A percentile compares a stretch with the other conserved stretches of the same genome.
Evolutionary conservation across 495 filamentous ascomycete genomes (phyloP).

Genomic region (Sordaria brevicollis): DNA sequence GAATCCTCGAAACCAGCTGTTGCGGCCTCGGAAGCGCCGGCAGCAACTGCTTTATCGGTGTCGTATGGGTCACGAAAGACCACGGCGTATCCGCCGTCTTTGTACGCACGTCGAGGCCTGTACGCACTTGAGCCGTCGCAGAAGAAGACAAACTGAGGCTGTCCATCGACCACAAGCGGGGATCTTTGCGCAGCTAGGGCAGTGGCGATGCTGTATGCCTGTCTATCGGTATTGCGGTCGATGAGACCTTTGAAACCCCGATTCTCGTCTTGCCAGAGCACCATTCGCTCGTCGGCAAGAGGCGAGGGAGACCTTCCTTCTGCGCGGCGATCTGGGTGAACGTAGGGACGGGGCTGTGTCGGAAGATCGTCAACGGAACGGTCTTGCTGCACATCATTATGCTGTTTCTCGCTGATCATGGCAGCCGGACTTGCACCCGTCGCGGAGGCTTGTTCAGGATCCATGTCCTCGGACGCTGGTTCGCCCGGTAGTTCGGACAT

Average conservation of each 20-base stretch:
- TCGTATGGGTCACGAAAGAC: background rate
- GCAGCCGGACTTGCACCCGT: too few species aligned
- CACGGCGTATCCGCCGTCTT: background rate
- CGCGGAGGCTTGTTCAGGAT: too few species aligned
- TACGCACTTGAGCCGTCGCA: background rate
- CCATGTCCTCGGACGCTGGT: too few species aligned
- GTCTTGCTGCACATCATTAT: too few species aligned
- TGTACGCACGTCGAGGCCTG: background rate
- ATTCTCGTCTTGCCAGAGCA: rapidly evolving
- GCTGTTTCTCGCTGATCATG: too few species aligned
- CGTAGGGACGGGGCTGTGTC: too few species aligned
- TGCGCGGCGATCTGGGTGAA: too few species aligned
- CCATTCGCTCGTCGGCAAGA: too few species aligned
- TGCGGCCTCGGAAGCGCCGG: rapidly evolving
- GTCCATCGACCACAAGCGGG: background rate
- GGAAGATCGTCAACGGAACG: too few species aligned
- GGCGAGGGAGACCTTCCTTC: too few species aligned
- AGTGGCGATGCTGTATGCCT: background rate
- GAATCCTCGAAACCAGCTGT: rapidly evolving
- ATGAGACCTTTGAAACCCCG: background rate
- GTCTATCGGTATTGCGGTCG: background rate
- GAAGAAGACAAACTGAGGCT: background rate
- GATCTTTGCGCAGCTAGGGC: background rate
- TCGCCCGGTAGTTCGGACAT: too few species aligned
- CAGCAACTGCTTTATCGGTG: background rate